Evolutionary conservation across 257 asterid genomes (phyloP), one percentile per base, ranked within the genome.

Genomic region (Capsicum baccatum): DNA sequence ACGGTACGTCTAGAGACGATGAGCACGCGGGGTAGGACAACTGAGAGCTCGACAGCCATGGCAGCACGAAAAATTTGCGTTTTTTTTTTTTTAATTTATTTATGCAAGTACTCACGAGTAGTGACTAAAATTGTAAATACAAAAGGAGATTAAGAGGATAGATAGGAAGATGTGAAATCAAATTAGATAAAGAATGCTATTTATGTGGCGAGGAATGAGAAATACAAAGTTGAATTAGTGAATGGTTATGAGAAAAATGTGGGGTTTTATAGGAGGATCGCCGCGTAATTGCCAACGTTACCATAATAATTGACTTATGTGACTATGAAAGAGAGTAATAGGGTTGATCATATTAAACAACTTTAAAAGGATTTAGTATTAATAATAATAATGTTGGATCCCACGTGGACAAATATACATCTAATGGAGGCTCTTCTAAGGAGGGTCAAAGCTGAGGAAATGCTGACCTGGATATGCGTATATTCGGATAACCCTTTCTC

Each of bases 1-100:
- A 92, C 91, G 81, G 86, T 84, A 56, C 94, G 91, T 83, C 94
- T 83, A n/a, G 94, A 92, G 21, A 92, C 94, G 83, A 92, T 89
- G 83, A 92, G 91, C 21, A 92, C 94, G 4, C 94, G 91, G 67
- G 94, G 94, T 8, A 92, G 88, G 59, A 90, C 88, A n/a, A 85
- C 89, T 2, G 91, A 89, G 78, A 90, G 94, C 54, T 92, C 88
- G 74, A 84, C 68, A 80, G 93, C 88, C 92, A 89, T 91, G 62
- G 74, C 67, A 19, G 81, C 54, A 8, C 16, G 8, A 64, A 26
- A 21, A 13, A 14, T 37, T 39, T 52, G 21, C 14, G 12, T 50
- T 50, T 6, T 8, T 21, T 3, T 52, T 26, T 26, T 26, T 26
- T 26, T 26, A 26, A 26, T 26, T 6, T 74, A 39, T 39, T 39